These are phyloP conservation scores for Tylopilus intermedius DNA, from an alignment of 768 basidiomycete genomes.

Conservation along the genomic window DNA sequence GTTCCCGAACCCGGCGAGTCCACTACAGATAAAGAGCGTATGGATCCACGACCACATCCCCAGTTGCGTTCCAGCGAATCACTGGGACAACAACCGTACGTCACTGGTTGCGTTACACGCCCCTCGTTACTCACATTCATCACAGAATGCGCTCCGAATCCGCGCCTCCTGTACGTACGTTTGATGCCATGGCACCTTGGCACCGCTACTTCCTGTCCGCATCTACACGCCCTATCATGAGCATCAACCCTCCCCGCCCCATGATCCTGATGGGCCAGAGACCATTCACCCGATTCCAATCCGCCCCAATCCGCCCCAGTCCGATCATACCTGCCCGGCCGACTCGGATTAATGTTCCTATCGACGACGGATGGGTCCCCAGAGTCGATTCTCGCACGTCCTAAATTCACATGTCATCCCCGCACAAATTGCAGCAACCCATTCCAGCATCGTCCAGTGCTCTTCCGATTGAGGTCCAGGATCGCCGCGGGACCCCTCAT, in stretches of 20 bases:
- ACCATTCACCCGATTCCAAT: constrained; percentile 28
- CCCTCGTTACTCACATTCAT: constrained; percentile 12
- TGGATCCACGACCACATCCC: constrained; percentile 12
- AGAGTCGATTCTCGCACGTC: constrained; percentile 24
- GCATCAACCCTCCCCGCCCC: constrained; percentile 6
- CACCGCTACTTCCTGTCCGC: constrained; percentile 19
- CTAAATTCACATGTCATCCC: constrained; percentile 20
- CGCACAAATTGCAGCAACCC: constrained; percentile 16
- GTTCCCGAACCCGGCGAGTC: constrained; percentile 10
- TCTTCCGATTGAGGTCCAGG: constrained; percentile 12
- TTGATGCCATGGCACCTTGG: constrained; percentile 3
- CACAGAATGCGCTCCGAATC: constrained; percentile 26
- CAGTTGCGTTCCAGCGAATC: constrained; percentile 16
- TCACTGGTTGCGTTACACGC: constrained; percentile 4
- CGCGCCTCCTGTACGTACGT: constrained; percentile 22
- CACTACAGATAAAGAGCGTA: constrained; percentile 19
- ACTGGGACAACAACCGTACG: constrained; percentile 23
- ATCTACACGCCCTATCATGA: constrained; percentile 20
- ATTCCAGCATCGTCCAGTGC: constrained; percentile 14
- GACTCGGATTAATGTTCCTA: constrained; percentile 1
- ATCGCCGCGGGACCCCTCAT: constrained; percentile 1
- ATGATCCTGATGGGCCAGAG: constrained; percentile 18
- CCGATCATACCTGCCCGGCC: constrained; percentile 9
- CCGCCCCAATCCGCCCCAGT: constrained; percentile 11
- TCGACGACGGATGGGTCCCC: constrained; percentile 30